Evolutionary conservation across 179 eudicot genomes (phyloP), one percentile per base, ranked within the genome.

Genomic region (Nepenthes alata): DNA sequence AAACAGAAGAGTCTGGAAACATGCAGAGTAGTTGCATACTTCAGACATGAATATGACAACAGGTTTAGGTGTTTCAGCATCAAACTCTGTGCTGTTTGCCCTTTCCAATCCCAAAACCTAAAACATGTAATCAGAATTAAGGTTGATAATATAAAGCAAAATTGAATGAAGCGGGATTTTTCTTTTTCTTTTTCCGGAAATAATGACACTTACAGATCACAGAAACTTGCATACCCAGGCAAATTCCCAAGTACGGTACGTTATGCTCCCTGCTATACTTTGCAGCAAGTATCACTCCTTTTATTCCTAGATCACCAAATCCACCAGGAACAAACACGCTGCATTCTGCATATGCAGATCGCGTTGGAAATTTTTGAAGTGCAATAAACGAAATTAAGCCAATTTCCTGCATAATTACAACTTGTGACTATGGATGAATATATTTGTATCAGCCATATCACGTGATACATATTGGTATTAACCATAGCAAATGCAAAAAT

Each of bases 141-240:
- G 64, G 51, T 67, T 49, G 35, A 82, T 59, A 4, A 37, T 3
- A 65, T 6, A n/a, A n/a, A n/a, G n/a, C n/a, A n/a, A n/a, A n/a
- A n/a, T n/a, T n/a, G n/a, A n/a, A n/a, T n/a, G n/a, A n/a, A n/a
- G n/a, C n/a, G n/a, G n/a, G n/a, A n/a, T n/a, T n/a, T n/a, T n/a
- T n/a, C n/a, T n/a, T n/a, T n/a, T n/a, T n/a, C n/a, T 44, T n/a
- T 54, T 6, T 39, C 39, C 35, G 34, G 54, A 47, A 8, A 2
- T 8, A 59, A 49, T 16, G 11, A 37, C 37, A 60, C 95, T 81
- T 75, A 91, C 98, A 60, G 88, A 79, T 86, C 48, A 91, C 98
- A 47, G 95, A 83, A 57, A 91, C 86, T 84, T 91, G 98, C 96
- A 89, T 91, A 60, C 98, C 98, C 80, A 91, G 80, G 73, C 98